Evolutionary conservation across 139 green algal species (phyloP), one percentile per base, ranked within the genome.

Genomic region (Yamagishiella unicocca): DNA sequence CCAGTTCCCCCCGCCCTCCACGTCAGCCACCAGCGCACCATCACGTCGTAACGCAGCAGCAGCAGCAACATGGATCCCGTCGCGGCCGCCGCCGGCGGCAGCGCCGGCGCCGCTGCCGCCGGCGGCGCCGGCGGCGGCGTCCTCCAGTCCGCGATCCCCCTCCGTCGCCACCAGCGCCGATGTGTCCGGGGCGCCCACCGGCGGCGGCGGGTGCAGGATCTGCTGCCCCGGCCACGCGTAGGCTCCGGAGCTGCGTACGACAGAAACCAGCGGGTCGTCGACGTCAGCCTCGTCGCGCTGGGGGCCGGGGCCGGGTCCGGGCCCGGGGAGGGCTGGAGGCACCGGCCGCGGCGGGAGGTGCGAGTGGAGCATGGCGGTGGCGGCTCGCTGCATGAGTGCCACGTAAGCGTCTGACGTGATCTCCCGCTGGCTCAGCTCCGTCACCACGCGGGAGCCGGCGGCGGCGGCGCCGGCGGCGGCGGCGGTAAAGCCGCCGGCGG

Each of bases 341-440:
- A 66, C 19, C 55, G 55, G 55, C 55, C 55, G 40, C 61, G 78
- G 78, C 38, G 78, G 78, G 37, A 84, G 78, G 33, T 84, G 78
- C 4, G 27, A 58, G 29, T 33, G 33, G 38, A 84, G 55, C 27
- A 74, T 55, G 14, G 58, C 78, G 5, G 37, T 1, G 0, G 78
- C 78, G 7, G 61, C 35, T 2, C 55, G 38, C 37, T 84, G 78
- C 58, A 58, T 61, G 58, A 84, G 78, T 8, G 61, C 58, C 58
- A 84, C 37, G 38, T 54, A 84, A 37, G 78, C 58, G 40, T 84
- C 78, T 2, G 78, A 55, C 5, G 78, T 29, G 31, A 74, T 58
- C 78, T 84, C 78, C 2, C 17, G 10, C 4, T 74, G 58, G 27
- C 27, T 35, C 58, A 62, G 74, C 37, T n/a, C n/a, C n/a, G n/a